These are phyloP conservation scores for Coemansia sp. DNA, from an alignment of 192 early-diverging fungal species.

Conservation along the genomic window DNA sequence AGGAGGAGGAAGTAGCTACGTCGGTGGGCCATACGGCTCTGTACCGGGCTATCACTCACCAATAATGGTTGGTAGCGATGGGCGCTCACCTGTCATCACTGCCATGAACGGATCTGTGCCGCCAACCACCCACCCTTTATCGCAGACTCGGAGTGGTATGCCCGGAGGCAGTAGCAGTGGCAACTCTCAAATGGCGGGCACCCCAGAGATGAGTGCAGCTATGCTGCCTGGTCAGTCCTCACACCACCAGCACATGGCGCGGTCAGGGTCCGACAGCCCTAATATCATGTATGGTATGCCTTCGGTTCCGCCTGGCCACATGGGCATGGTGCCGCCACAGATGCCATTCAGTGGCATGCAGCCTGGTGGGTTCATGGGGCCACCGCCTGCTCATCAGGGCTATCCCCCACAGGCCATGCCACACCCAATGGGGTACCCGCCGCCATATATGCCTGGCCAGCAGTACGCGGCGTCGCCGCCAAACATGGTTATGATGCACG, in stretches of 20 bases:
- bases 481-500: conserved; percentile 48
- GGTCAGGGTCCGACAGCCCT: conserved; percentile 29
- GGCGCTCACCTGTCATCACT: conserved; percentile 29
- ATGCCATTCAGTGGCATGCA: conserved; percentile 48
- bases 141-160: conserved; percentile 16
- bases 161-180: conserved; percentile 5
- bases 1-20: conserved; percentile 8
- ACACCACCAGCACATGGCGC: background rate
- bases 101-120: conserved; percentile 17
- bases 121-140: conserved; percentile 21
- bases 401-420: conserved; percentile 44
- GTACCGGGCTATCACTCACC: conserved; percentile 38
- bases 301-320: conserved; percentile 31
- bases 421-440: conserved; percentile 44
- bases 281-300: conserved; percentile 34
- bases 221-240: conserved; percentile 18
- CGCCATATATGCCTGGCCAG: conserved; percentile 35
- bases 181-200: conserved; percentile 16
- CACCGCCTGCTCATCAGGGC: conserved; percentile 37
- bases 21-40: conserved; percentile 22
- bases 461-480: conserved; percentile 34
- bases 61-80: conserved; percentile 20
- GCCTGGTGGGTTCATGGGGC: conserved; percentile 38
- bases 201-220: conserved; percentile 37
- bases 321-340: conserved; percentile 49